These are phyloP conservation scores for Mallotus nudiflorus DNA, from an alignment of 345 rosid species.

Conservation along the genomic window DNA sequence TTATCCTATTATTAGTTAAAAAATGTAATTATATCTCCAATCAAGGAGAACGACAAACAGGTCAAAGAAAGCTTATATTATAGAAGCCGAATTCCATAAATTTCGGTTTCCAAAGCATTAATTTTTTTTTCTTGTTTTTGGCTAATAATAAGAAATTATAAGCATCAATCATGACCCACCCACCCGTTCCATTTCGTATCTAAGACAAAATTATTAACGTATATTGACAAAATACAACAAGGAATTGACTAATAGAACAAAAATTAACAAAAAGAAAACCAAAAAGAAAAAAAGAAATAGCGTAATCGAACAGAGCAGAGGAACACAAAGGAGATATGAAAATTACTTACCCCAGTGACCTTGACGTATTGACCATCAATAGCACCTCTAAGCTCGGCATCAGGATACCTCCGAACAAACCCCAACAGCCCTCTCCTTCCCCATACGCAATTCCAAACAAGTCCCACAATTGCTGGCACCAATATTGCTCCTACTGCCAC, in stretches of 20 bases:
- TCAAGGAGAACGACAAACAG: neutral
- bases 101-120: neutral
- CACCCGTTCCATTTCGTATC: neutral
- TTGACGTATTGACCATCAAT: slow-evolving; percentile 88
- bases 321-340: neutral
- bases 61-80: neutral
- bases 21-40: neutral
- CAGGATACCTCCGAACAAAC: slow-evolving; percentile 64
- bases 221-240: neutral
- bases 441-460: slow-evolving; percentile 71
- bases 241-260: neutral
- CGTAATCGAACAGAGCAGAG: too few relatives aligned
- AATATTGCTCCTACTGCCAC: slow-evolving; percentile 59
- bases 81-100: slow-evolving; percentile 1
- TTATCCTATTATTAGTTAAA: neutral
- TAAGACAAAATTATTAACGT: neutral
- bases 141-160: neutral
- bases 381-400: slow-evolving; percentile 92
- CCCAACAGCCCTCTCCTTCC: slow-evolving; percentile 69
- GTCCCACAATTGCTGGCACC: slow-evolving; percentile 48
- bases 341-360: slow-evolving; percentile 94
- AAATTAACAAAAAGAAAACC: slow-evolving; percentile 6
- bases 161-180: slow-evolving; percentile 5
- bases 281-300: too few relatives aligned
- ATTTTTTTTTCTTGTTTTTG: neutral